Percentiles rank a stretch among this genome's conserved stretches.
Evolutionary conservation across 2,329 filamentous ascomycete genomes (phyloP).

Genomic region (Alternaria alternata): DNA sequence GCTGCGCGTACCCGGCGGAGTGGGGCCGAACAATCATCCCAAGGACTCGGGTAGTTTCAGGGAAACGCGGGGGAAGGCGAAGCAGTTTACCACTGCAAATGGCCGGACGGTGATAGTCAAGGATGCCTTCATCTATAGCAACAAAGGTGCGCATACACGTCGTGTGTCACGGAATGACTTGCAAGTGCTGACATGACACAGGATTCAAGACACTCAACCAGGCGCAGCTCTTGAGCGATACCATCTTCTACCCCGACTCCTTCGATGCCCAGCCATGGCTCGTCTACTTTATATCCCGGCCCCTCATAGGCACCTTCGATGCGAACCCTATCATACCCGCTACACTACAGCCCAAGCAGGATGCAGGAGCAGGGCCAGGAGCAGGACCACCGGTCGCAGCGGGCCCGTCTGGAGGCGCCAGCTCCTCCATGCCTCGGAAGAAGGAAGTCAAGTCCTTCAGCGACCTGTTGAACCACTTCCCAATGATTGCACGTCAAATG

Average conservation of each 20-base stretch:
- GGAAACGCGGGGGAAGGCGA: slow-evolving; percentile 90
- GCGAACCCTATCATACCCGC: slow-evolving; percentile 76
- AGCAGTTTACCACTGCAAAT: slow-evolving; percentile 92
- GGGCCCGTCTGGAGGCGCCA: slow-evolving; percentile 34
- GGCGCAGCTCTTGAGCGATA: slow-evolving; percentile 83
- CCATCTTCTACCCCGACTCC: slow-evolving; percentile 87
- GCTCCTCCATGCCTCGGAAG: slow-evolving; percentile 68
- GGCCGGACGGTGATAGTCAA: slow-evolving; percentile 93
- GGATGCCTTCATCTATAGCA: slow-evolving; percentile 90
- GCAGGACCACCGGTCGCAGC: slow-evolving; percentile 9
- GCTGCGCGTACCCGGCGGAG: slow-evolving; percentile 74
- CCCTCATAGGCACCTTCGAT: slow-evolving; percentile 84
- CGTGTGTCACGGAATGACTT: neutral
- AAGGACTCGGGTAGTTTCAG: slow-evolving; percentile 68
- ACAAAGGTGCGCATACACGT: slow-evolving; percentile 73
- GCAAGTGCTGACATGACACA: slow-evolving; percentile 50
- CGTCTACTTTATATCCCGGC: slow-evolving; percentile 92
- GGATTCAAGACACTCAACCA: slow-evolving; percentile 93
- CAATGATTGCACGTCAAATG: slow-evolving; percentile 96
- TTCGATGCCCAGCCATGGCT: slow-evolving; percentile 93
- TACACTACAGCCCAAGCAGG: slow-evolving; percentile 31
- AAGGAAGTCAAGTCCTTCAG: slow-evolving; percentile 92
- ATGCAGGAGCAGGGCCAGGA: slow-evolving; percentile 15
- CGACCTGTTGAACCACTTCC: slow-evolving; percentile 89
- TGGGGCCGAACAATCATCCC: slow-evolving; percentile 56